A percentile compares a stretch with the other conserved stretches of the same genome.
These are phyloP conservation scores for Claviceps lovelessii DNA, from an alignment of 2,329 filamentous ascomycete species.

Conservation along the genomic window DNA sequence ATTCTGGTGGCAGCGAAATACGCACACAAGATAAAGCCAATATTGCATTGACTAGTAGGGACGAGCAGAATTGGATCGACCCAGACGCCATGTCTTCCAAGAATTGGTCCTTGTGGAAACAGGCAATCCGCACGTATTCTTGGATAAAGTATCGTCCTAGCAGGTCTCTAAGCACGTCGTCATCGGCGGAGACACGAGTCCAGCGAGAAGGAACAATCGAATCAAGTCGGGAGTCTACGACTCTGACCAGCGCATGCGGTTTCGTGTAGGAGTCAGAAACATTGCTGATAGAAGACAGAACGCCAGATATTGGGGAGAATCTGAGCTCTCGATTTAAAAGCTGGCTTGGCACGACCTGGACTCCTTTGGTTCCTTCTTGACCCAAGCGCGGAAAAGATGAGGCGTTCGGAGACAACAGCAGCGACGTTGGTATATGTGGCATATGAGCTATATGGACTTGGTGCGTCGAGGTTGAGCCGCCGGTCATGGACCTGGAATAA, in stretches of 20 bases:
- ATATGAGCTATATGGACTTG: no score
- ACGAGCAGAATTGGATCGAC: neutral
- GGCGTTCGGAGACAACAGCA: neutral
- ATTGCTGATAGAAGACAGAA: neutral
- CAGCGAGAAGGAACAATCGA: neutral
- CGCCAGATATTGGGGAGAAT: neutral
- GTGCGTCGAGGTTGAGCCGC: neutral
- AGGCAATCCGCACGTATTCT: neutral
- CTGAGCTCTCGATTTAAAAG: neutral
- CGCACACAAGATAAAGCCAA: conserved; percentile 1
- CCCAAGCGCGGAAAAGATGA: neutral
- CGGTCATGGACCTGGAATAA: neutral
- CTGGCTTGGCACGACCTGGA: neutral
- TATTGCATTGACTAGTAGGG: neutral
- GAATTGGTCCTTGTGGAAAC: conserved; percentile 1
- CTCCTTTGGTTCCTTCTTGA: neutral
- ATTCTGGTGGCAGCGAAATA: conserved; percentile 7
- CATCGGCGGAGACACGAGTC: neutral
- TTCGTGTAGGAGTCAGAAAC: neutral
- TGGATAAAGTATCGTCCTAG: neutral
- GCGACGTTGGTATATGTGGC: neutral
- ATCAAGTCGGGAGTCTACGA: neutral
- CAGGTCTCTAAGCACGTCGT: neutral
- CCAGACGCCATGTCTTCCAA: neutral
- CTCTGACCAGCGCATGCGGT: neutral